These are phyloP conservation scores for Coccomyxa subellipsoidea DNA, from an alignment of 163 green algal species.

Conservation along the genomic window DNA sequence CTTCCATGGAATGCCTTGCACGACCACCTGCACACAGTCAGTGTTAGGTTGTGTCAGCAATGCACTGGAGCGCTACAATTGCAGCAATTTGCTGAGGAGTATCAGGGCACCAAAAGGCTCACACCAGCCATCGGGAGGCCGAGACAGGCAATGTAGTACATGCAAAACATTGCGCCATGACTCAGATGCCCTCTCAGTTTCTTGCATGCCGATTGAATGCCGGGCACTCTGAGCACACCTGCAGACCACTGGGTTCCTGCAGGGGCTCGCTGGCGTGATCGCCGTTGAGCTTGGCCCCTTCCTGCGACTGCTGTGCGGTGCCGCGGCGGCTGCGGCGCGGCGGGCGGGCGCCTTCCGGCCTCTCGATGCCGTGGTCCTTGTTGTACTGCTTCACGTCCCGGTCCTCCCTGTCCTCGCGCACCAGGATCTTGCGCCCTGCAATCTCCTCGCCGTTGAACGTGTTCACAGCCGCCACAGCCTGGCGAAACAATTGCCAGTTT, in stretches of 20 bases:
- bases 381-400: slow-evolving; percentile 87
- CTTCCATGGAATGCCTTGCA: slow-evolving; percentile 88
- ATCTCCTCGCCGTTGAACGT: slow-evolving; percentile 84
- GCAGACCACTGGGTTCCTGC: slow-evolving; percentile 7
- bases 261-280: not conserved
- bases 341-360: not conserved
- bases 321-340: not conserved
- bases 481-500: slow-evolving; percentile 5
- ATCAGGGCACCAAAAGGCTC: no score
- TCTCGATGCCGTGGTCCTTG: slow-evolving; percentile 43
- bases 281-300: not conserved
- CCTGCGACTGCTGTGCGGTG: not conserved
- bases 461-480: slow-evolving; percentile 80
- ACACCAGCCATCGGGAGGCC: no score
- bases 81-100: no score
- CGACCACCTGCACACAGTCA: slow-evolving; percentile 69
- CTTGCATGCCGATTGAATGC: no score
- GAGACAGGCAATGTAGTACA: no score
- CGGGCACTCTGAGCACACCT: no score
- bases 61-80: no score
- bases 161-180: no score
- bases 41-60: no score
- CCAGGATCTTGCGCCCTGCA: slow-evolving; percentile 81
- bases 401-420: slow-evolving; percentile 93
- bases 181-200: no score